Evolutionary conservation across 1,284 basidiomycete genomes (phyloP), one percentile per base, ranked within the genome.

Genomic region (Acaromyces ingoldii): DNA sequence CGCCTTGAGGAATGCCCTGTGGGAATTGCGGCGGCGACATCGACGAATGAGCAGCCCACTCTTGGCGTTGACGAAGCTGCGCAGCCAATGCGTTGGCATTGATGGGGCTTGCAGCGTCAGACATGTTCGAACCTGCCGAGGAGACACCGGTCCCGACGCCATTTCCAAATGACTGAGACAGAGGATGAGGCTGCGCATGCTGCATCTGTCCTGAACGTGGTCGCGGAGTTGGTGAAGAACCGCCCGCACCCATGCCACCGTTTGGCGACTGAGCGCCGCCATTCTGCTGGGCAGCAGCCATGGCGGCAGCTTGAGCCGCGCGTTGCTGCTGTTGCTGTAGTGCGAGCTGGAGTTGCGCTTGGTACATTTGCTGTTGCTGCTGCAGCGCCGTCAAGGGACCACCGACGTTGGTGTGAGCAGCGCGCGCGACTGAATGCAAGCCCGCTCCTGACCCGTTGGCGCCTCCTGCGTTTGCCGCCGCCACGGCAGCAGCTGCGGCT

Each of bases 341-440:
- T 25, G 43, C 44, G 9, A 53, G 51, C 49, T 60, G 57, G 46
- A 63, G 52, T 31, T 63, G 63, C 47, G 63, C 62, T 46, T 67
- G 62, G 33, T 65, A 58, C 36, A 62, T 46, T 37, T 58, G 62
- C 41, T 66, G 64, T 33, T 66, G 63, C 26, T 66, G 63, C 49
- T 64, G 39, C 4, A 60, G 51, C 4, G 61, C 61, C 13, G 58
- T 51, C 42, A 62, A 57, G 39, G 63, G 49, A 4, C 49, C 49
- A 7, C 49, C 61, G 7, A 59, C 62, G 33, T 63, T 60, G 2
- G 57, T 55, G 37, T 58, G 57, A 11, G 58, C 58, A 19, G 56
- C 62, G 25, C 51, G 53, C 33, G 53, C 54, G 13, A 42, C 34
- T 22, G 42, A 28, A 45, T 25, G 17, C 6, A 28, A 15, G 29